Conservation (phyloP, 2,329 filamentous ascomycete species). For the Colletotrichum zoysiae region DNA sequence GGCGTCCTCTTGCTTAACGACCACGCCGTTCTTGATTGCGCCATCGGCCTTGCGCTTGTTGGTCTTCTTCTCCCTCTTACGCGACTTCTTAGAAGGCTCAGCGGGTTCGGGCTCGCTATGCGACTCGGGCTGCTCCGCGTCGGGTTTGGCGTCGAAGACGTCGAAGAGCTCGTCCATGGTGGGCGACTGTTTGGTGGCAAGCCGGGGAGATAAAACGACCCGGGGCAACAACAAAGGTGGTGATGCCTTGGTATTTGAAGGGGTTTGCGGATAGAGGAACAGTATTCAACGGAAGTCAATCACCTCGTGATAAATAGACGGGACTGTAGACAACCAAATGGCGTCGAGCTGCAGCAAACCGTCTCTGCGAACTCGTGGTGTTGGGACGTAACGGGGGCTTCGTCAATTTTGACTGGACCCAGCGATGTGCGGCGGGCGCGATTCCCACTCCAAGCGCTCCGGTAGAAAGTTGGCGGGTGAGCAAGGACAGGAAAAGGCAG, state of each 20-base stretch:
- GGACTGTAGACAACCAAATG: not conserved
- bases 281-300: not conserved
- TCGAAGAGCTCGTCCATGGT: slow-evolving; percentile 84
- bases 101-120: slow-evolving; percentile 59
- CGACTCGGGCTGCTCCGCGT: slow-evolving; percentile 52
- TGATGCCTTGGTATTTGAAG: not conserved
- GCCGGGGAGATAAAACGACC: not conserved
- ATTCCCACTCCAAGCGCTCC: not conserved
- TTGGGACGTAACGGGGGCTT: slow-evolving; percentile 10
- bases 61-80: slow-evolving; percentile 70
- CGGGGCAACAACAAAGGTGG: not conserved
- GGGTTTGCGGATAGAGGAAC: not conserved
- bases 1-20: slow-evolving; percentile 50
- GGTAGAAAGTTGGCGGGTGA: slow-evolving; percentile 26
- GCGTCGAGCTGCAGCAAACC: not conserved
- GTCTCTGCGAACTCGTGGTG: not conserved
- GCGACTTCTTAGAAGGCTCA: slow-evolving; percentile 53
- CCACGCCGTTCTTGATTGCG: slow-evolving; percentile 70
- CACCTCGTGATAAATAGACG: not conserved
- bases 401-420: slow-evolving; percentile 29
- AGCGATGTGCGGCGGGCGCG: slow-evolving; percentile 25
- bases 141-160: slow-evolving; percentile 79
- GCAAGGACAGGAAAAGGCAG: slow-evolving; percentile 16
- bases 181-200: slow-evolving; percentile 1
- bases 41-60: slow-evolving; percentile 92